phyloP scores from a whole-genome alignment of 192 early-diverging fungal species.

The Coemansia reversa region DNA sequence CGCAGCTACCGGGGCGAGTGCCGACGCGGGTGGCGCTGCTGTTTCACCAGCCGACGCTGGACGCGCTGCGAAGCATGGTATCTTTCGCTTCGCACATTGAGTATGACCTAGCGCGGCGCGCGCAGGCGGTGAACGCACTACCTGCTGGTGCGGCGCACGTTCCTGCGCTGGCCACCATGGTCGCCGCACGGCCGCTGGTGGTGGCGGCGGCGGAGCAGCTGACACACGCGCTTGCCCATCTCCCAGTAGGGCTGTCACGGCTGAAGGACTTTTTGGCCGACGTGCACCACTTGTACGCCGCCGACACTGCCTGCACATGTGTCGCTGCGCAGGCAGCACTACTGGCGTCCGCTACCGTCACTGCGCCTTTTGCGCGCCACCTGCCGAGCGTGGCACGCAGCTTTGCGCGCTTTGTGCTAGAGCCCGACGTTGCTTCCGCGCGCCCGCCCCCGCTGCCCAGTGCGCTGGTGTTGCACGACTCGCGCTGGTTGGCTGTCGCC shows the following conservation, averaged over 20 bases:
- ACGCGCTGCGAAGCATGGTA: slow-evolving; percentile 44
- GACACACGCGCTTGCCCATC: slow-evolving; percentile 47
- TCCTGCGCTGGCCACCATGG: slow-evolving; percentile 31
- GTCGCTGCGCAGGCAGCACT: slow-evolving; percentile 41
- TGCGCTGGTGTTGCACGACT: slow-evolving; percentile 51
- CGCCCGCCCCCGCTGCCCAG: slow-evolving; percentile 32
- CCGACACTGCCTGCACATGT: slow-evolving; percentile 40
- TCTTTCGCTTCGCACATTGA: slow-evolving; percentile 38
- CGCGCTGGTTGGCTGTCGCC: slow-evolving; percentile 46
- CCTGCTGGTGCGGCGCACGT: slow-evolving; percentile 32
- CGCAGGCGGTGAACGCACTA: slow-evolving; percentile 31
- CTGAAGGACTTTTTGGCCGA: slow-evolving; percentile 47
- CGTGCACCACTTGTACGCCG: slow-evolving; percentile 39
- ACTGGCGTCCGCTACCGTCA: slow-evolving; percentile 35
- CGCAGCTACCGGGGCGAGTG: slow-evolving; percentile 29
- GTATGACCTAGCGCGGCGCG: slow-evolving; percentile 30
- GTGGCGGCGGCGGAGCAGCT: slow-evolving; percentile 47
- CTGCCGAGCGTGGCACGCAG: slow-evolving; percentile 41
- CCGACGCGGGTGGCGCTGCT: slow-evolving; percentile 44
- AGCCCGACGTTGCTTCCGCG: slow-evolving; percentile 17
- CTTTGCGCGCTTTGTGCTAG: slow-evolving; percentile 47
- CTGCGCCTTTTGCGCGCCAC: slow-evolving; percentile 43
- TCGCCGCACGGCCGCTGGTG: slow-evolving; percentile 37
- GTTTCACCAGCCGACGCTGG: slow-evolving; percentile 47
- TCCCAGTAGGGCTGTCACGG: slow-evolving; percentile 45